Base-by-base conservation (phyloP, 345 rosid genomes). In the Cardiospermum halicacabum region DNA sequence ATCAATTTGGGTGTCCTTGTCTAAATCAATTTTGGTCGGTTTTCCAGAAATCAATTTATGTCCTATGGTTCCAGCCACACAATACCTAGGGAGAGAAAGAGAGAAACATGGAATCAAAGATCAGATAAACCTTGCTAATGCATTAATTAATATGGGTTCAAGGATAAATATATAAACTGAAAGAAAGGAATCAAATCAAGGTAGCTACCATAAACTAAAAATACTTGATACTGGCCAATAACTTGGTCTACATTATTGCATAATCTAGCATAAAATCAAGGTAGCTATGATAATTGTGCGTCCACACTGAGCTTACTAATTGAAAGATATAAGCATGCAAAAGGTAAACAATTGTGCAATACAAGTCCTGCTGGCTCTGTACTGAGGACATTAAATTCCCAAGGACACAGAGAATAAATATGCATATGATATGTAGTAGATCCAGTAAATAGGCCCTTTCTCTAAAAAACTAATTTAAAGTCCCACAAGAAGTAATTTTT, bases 11-110 rank as follows among this genome's bases (percentile, higher is more conserved):
- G 86, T 91, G 65, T 85, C 85, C 70, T 84, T 93, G 70, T 94
- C 96, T 78, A 94, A 72, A 69, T 81, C 80, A 56, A 94, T 84
- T 61, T 85, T 90, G 4, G 92, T 80, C 21, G 89, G 91, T 77
- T 85, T 91, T 55, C 97, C 96, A 0, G 97, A 84, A 96, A 89
- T 85, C 62, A 94, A 71, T 65, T 83, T 91, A 70, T 87, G 94
- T 47, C 99, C 96, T 32, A 94, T 75, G 7, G 97, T 91, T 58
- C 99, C 99, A 36, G 96, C 97, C 72, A 91, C 95, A 15, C 96
- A 94, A 69, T 94, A 91, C 75, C 98, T 90, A 65, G 51, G 5
- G 51, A n/a, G 24, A 49, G 37, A 65, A 36, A 61, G 18, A 48
- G 40, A 30, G 12, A n/a, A 5, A 55, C 6, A 27, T 18, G 40